These are phyloP conservation scores for Malus hybrid DNA, from an alignment of 331 rosid genomes.

Conservation along the genomic window DNA sequence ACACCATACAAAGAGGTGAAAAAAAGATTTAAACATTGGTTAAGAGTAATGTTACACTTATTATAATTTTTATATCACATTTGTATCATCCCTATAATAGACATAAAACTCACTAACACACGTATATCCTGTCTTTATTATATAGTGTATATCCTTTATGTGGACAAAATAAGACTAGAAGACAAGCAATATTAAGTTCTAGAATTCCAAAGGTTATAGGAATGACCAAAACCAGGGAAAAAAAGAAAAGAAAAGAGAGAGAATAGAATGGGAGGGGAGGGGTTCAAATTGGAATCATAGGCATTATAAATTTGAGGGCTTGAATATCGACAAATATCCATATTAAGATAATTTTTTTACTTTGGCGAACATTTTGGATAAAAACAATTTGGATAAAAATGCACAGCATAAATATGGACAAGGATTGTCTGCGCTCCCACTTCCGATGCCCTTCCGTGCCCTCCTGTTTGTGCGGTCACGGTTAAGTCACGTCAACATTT, in stretches of 20 bases:
- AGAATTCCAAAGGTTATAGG: neutral
- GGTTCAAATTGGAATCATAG: neutral
- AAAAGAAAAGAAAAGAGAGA: too few species aligned
- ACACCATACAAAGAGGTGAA: neutral
- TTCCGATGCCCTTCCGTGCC: too few species aligned
- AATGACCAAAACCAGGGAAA: too few species aligned
- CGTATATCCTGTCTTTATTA: too few species aligned
- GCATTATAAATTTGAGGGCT: neutral
- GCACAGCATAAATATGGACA: too few species aligned
- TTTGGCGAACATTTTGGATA: neutral
- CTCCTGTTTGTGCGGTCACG: too few species aligned
- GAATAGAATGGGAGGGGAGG: neutral
- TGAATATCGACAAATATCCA: neutral
- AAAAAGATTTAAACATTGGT: neutral
- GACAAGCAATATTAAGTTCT: neutral
- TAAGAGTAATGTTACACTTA: neutral
- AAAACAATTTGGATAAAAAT: neutral
- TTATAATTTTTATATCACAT: too few species aligned
- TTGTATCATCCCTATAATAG: too few species aligned
- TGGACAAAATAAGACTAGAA: neutral
- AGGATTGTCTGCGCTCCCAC: too few species aligned
- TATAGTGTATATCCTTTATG: too few species aligned
- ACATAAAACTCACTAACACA: accelerated
- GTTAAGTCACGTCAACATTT: too few species aligned
- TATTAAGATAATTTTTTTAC: neutral